Evolutionary conservation across 495 filamentous ascomycete species (phyloP).

Genomic region (Clavariopsis aquatica): DNA sequence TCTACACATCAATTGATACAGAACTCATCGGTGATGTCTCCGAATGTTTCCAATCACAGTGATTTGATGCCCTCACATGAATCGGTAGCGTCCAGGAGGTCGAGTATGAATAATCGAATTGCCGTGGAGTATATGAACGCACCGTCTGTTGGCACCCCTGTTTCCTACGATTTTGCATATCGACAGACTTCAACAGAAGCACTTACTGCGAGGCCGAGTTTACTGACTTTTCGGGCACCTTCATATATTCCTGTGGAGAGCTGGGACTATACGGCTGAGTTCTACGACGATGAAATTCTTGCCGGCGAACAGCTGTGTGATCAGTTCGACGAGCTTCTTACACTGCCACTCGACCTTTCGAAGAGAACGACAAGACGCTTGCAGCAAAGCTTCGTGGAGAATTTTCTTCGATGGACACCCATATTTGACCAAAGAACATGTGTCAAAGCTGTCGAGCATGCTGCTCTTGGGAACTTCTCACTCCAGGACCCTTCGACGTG

Average conservation of each 20-base stretch:
- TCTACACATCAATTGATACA: constrained; percentile 18
- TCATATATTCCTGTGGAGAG: constrained; percentile 28
- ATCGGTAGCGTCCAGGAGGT: constrained; percentile 7
- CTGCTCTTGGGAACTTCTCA: constrained; percentile 9
- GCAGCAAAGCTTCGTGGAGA: constrained; percentile 32
- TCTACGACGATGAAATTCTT: constrained; percentile 33
- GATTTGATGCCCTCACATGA: constrained; percentile 9
- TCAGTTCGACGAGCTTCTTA: constrained; percentile 19
- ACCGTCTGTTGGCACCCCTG: constrained; percentile 16
- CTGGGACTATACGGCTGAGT: constrained; percentile 33
- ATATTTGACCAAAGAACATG: constrained; percentile 24
- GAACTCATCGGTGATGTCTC: constrained; percentile 11
- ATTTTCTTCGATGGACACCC: constrained; percentile 33
- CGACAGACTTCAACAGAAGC: constrained; percentile 33
- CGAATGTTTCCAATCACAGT: constrained; percentile 6
- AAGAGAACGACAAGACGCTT: constrained; percentile 21
- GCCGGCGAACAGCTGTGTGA: constrained; percentile 26
- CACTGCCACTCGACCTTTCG: constrained; percentile 16
- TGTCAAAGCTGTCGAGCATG: constrained; percentile 13
- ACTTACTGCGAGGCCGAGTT: constrained; percentile 26
- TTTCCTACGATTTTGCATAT: constrained; percentile 29
- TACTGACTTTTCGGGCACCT: constrained; percentile 27
- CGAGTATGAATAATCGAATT: constrained; percentile 11
- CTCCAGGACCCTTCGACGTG: constrained; percentile 10
- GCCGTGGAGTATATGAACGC: not conserved